Percentiles rank a stretch among this genome's conserved stretches.
These are phyloP conservation scores for Lodderomyces theae DNA, from an alignment of 1,139 yeast species.

Conservation along the genomic window DNA sequence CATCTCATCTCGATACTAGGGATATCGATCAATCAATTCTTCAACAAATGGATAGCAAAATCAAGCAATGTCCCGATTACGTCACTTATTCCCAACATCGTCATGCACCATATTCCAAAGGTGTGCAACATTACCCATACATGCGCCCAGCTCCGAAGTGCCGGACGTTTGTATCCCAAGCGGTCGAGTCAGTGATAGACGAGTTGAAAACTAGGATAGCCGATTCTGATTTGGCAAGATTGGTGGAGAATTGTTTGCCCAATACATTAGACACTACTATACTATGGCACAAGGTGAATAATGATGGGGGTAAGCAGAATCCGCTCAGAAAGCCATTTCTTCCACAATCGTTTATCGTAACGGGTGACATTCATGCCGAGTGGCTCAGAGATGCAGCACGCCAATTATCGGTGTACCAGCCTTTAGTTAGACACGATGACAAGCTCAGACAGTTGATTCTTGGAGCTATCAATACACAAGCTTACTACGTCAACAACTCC, in stretches of 20 bases:
- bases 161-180: constrained; percentile 64
- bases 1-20: background rate
- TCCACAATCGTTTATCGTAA: constrained; percentile 61
- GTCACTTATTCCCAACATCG: constrained; percentile 36
- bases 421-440: constrained; percentile 51
- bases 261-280: constrained; percentile 88
- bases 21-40: constrained; percentile 7
- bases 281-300: constrained; percentile 58
- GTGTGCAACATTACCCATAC: constrained; percentile 53
- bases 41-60: constrained; percentile 19
- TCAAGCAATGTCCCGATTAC: constrained; percentile 38
- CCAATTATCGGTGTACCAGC: constrained; percentile 75
- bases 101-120: constrained; percentile 53
- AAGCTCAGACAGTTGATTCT: constrained; percentile 50
- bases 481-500: constrained; percentile 53
- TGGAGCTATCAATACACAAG: constrained; percentile 84
- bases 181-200: constrained; percentile 60
- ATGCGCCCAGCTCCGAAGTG: constrained; percentile 76
- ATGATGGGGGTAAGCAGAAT: background rate
- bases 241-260: constrained; percentile 82
- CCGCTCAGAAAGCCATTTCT: background rate
- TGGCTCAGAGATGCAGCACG: constrained; percentile 87
- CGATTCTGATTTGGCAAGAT: constrained; percentile 66
- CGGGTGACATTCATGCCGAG: constrained; percentile 90
- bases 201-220: constrained; percentile 50